phyloP scores from a whole-genome alignment of 169 alveolate species.

The Eimeria falciformis region DNA sequence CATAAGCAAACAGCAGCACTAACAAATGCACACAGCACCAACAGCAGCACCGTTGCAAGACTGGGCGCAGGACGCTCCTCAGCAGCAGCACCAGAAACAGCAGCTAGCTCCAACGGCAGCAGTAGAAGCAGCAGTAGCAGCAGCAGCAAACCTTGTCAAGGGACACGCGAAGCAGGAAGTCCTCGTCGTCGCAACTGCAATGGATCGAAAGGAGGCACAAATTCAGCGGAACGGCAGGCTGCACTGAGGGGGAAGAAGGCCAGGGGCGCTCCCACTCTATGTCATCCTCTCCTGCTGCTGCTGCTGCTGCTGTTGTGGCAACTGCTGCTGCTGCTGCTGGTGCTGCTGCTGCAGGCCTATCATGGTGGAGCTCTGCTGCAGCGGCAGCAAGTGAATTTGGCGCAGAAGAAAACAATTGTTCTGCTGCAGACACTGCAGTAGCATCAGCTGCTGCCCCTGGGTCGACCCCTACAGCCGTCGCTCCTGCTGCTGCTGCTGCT shows the following conservation, averaged over 20 bases:
- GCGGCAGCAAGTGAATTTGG: background rate
- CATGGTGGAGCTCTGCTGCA: conserved; percentile 9
- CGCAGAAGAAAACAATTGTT: background rate
- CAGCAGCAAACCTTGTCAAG: conserved; percentile 59
- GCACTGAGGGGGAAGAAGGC: background rate
- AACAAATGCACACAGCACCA: background rate
- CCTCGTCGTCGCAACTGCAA: conserved; percentile 76
- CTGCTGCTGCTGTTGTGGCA: conserved; percentile 23
- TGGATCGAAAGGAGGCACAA: conserved; percentile 58
- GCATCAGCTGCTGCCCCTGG: conserved; percentile 18
- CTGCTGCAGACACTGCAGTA: conserved; percentile 31
- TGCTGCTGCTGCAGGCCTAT: conserved; percentile 12
- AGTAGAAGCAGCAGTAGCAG: background rate
- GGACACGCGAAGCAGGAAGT: conserved; percentile 67
- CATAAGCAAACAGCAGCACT: background rate
- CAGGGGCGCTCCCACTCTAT: conserved; percentile 38
- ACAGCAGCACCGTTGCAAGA: background rate
- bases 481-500: conserved; percentile 41
- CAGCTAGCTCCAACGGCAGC: conserved; percentile 2
- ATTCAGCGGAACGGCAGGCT: conserved; percentile 54
- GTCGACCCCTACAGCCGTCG: background rate
- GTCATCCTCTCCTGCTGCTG: conserved; percentile 8
- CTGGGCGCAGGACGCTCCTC: background rate
- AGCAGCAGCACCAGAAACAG: background rate
- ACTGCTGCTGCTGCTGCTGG: conserved; percentile 38